phyloP scores from a whole-genome alignment of 164 flowering plant species.

The Macadamia integrifolia region DNA sequence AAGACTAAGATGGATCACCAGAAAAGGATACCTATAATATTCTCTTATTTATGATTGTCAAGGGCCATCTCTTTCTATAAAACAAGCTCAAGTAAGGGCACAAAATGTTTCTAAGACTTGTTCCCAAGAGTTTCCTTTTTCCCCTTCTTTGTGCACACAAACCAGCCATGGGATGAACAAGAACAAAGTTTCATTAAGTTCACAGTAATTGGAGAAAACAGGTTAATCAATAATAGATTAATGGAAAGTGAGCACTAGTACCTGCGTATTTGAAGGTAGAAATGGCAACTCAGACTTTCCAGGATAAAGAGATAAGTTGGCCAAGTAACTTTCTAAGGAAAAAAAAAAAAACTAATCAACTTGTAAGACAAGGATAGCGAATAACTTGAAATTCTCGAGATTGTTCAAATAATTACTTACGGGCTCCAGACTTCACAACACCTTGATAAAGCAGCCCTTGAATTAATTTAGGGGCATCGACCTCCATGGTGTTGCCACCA shows the following conservation, averaged over 20 bases:
- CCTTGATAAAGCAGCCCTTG: conserved; percentile 66
- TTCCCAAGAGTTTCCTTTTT: too few relatives aligned
- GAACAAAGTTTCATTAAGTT: too few relatives aligned
- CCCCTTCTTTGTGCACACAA: too few relatives aligned
- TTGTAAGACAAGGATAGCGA: neutral
- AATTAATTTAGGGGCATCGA: conserved; percentile 59
- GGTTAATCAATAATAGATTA: neutral
- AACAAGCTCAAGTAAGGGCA: too few relatives aligned
- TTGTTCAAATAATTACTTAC: conserved; percentile 35
- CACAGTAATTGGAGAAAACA: neutral
- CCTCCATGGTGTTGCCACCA: conserved; percentile 38
- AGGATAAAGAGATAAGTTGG: conserved; percentile 89
- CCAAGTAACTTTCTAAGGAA: conserved; percentile 80
- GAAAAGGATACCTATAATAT: too few relatives aligned
- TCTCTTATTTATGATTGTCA: too few relatives aligned
- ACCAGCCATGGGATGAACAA: too few relatives aligned
- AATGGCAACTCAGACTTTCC: conserved; percentile 89
- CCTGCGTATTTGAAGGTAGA: conserved; percentile 90
- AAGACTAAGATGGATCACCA: too few relatives aligned
- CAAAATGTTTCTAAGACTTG: too few relatives aligned
- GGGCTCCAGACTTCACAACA: conserved; percentile 63
- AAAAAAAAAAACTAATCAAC: conserved; percentile 3
- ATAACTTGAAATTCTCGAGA: neutral
- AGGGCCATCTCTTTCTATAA: too few relatives aligned
- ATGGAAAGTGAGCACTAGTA: conserved; percentile 9